Percentiles rank a stretch among this genome's conserved stretches.
Conservation (phyloP, 2,329 filamentous ascomycete species). For the Blastomyces silverae region DNA sequence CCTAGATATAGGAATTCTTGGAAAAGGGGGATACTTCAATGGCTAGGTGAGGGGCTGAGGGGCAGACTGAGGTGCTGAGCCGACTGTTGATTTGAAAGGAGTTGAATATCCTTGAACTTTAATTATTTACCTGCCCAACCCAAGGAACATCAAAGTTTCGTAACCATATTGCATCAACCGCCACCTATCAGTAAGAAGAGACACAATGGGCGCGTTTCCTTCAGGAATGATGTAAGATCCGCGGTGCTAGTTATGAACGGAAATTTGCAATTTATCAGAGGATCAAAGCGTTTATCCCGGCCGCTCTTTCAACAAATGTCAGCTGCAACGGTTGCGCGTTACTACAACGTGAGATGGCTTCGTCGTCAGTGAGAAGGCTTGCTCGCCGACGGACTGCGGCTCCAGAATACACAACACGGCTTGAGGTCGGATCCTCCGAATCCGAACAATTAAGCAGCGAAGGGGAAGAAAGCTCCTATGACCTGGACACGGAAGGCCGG, state of each 20-base stretch:
- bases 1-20: neutral
- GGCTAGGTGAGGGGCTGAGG: neutral
- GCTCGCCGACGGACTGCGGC: conserved; percentile 29
- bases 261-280: neutral
- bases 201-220: neutral
- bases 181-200: neutral
- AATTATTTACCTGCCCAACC: neutral
- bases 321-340: neutral
- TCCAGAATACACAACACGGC: conserved; percentile 31
- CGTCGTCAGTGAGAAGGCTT: conserved; percentile 30
- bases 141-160: neutral
- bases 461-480: conserved; percentile 23
- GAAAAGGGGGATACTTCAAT: neutral
- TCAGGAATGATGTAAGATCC: neutral
- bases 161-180: neutral
- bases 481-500: conserved; percentile 21
- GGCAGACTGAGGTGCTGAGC: neutral
- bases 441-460: conserved; percentile 20
- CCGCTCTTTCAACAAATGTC: neutral
- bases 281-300: neutral
- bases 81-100: neutral
- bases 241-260: neutral
- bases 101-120: too few relatives aligned
- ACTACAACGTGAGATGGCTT: conserved; percentile 14
- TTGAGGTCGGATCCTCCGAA: conserved; percentile 24